Percentiles rank a stretch among this genome's conserved stretches.
Evolutionary conservation across 108 stramenopile genomes (phyloP).

Genomic region (Cyclotella distinguenda): DNA sequence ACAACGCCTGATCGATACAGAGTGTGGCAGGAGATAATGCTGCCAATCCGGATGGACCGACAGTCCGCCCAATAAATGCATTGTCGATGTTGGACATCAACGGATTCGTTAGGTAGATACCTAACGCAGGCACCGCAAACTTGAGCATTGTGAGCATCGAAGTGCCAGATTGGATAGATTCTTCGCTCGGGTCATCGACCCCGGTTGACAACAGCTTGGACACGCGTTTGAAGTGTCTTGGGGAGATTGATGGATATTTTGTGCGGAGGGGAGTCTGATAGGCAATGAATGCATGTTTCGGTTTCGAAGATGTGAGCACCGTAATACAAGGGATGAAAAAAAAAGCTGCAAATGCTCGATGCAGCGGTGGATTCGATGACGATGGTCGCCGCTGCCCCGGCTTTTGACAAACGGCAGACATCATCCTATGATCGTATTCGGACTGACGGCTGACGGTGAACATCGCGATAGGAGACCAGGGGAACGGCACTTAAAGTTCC

Average conservation of each 20-base stretch:
- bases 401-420: no score
- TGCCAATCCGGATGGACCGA: conserved; percentile 71
- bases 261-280: neutral
- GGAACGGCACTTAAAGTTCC: no score
- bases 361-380: no score
- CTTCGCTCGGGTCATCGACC: neutral
- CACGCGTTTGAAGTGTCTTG: neutral
- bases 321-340: no score
- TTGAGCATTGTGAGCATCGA: conserved; percentile 78
- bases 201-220: neutral
- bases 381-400: no score
- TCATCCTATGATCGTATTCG: no score
- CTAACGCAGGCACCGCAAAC: conserved; percentile 78
- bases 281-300: neutral
- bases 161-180: conserved; percentile 11
- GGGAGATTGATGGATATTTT: neutral
- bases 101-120: conserved; percentile 74
- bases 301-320: no score
- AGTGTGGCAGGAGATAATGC: conserved; percentile 82
- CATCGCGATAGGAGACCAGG: no score
- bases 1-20: conserved; percentile 79
- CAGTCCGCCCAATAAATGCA: conserved; percentile 78
- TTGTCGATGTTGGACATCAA: conserved; percentile 85
- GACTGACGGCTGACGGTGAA: no score
- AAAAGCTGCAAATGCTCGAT: no score